A percentile compares a stretch with the other conserved stretches of the same genome.
Evolutionary conservation across 164 flowering plant species (phyloP).

Genomic region (Chimonanthus salicifolius): DNA sequence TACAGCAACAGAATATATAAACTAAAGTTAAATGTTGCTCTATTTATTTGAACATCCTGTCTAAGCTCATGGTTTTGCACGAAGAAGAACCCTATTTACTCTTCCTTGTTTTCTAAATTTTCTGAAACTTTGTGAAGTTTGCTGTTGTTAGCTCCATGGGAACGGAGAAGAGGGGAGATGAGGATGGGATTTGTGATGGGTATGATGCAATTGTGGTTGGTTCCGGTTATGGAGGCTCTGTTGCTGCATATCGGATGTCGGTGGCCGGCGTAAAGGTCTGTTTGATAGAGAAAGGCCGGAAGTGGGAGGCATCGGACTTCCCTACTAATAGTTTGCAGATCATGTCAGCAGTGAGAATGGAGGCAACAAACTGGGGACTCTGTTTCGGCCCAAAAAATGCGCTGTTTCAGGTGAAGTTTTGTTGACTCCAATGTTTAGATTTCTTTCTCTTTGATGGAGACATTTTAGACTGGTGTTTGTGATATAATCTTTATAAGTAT

Average conservation of each 20-base stretch:
- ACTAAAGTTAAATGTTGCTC: no score
- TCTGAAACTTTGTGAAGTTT: no score
- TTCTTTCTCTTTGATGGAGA: no score
- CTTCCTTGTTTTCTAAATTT: not conserved
- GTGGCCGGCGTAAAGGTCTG: slow-evolving; percentile 52
- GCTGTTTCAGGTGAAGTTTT: slow-evolving; percentile 42
- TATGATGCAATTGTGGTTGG: slow-evolving; percentile 58
- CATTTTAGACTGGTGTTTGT: no score
- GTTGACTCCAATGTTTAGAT: no score
- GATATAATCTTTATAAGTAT: no score
- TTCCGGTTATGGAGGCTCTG: slow-evolving; percentile 63
- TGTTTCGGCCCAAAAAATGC: slow-evolving; percentile 47
- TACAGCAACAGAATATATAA: not conserved
- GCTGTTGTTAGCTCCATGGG: not conserved
- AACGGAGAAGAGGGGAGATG: not conserved
- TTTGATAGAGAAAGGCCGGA: slow-evolving; percentile 50
- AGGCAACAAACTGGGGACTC: slow-evolving; percentile 28
- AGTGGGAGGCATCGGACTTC: slow-evolving; percentile 50
- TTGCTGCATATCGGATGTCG: slow-evolving; percentile 53
- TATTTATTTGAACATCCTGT: no score
- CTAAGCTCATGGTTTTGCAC: no score
- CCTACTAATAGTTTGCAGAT: slow-evolving; percentile 41
- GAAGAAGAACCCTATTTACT: not conserved
- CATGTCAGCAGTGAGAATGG: slow-evolving; percentile 32
- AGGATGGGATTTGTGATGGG: slow-evolving; percentile 8